Evolutionary conservation across 2,329 filamentous ascomycete genomes (phyloP).

Genomic region (Scedosporium apiospermum): DNA sequence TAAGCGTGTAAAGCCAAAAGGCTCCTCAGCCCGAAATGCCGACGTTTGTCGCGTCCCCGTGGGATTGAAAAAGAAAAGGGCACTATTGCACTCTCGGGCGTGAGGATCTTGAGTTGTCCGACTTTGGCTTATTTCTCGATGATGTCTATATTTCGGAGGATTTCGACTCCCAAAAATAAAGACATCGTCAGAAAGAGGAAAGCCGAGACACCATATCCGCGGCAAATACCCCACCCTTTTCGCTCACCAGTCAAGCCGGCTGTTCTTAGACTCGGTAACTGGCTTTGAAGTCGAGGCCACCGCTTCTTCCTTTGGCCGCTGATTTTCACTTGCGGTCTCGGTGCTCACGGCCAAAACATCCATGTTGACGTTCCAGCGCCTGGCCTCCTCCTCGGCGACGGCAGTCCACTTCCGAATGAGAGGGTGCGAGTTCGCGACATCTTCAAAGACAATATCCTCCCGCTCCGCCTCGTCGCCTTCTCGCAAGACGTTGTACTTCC

Average conservation of each 20-base stretch:
- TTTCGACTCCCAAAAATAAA: not conserved
- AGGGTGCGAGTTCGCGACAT: conserved; percentile 61
- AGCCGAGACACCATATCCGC: not conserved
- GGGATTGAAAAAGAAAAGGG: not conserved
- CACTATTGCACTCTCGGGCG: not conserved
- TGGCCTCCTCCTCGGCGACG: conserved; percentile 1
- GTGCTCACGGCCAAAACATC: conserved; percentile 18
- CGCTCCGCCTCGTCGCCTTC: conserved; percentile 17
- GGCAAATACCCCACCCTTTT: not conserved
- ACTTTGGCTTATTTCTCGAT: no score
- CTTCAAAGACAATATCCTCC: conserved; percentile 41
- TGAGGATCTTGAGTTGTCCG: not conserved
- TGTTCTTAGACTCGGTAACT: conserved; percentile 9
- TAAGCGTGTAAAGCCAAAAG: not conserved
- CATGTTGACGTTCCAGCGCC: conserved; percentile 1
- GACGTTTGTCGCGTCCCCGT: not conserved
- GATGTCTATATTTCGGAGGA: not conserved
- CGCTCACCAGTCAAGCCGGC: conserved; percentile 15
- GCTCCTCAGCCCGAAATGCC: not conserved
- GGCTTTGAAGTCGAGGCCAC: conserved; percentile 1
- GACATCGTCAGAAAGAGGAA: not conserved
- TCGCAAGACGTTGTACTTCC: conserved; percentile 50
- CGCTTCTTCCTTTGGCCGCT: conserved; percentile 16
- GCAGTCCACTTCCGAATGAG: conserved; percentile 52
- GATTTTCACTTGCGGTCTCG: conserved; percentile 28